Evolutionary conservation across 2,329 filamentous ascomycete species (phyloP), one percentile per base, ranked within the genome.

Genomic region (Fusarium sp.): DNA sequence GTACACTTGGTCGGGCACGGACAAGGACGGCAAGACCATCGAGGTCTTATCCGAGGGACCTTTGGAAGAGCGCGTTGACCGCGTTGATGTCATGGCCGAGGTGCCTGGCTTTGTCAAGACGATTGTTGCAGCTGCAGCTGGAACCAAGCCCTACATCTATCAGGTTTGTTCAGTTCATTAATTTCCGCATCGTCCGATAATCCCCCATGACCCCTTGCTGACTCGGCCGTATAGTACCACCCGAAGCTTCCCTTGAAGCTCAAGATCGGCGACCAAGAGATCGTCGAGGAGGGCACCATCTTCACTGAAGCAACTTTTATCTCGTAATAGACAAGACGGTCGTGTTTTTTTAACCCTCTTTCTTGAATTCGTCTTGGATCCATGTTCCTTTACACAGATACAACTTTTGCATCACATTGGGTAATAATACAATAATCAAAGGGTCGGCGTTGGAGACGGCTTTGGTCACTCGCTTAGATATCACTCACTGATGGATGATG

Each of bases 281-380:
- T 91, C 71, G 87, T 88, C 20, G 96, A 98, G 83, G 87, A 95
- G 80, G 96, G 96, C 57, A 86, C 85, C 56, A 84, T 97, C 64
- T 97, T 97, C 84, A 91, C 90, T 66, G 96, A 99, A 85, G 95
- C 96, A 4, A 98, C 95, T n/a, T 99, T 98, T 86, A 97, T 99
- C 84, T 95, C 93, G 62, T 92, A 29, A 52, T 29, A 86, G 72
- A 83, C 81, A 77, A 64, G 34, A 42, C 13, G 47, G 47, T 31
- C 22, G 45, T 31, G 6, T 52, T 52, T n/a, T 29, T 42, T 50
- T 27, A 62, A 64, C 60, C 64, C 57, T 35, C 11, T 47, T 22
- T 35, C 11, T 52, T 22, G 18, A 62, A 47, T 67, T 64, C 45
- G 52, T 64, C 24, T 61, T 65, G 61, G 31, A 37, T 54, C 31